These are phyloP conservation scores for Fusarium sambucinum DNA, from an alignment of 2,329 filamentous ascomycete species.

Conservation along the genomic window DNA sequence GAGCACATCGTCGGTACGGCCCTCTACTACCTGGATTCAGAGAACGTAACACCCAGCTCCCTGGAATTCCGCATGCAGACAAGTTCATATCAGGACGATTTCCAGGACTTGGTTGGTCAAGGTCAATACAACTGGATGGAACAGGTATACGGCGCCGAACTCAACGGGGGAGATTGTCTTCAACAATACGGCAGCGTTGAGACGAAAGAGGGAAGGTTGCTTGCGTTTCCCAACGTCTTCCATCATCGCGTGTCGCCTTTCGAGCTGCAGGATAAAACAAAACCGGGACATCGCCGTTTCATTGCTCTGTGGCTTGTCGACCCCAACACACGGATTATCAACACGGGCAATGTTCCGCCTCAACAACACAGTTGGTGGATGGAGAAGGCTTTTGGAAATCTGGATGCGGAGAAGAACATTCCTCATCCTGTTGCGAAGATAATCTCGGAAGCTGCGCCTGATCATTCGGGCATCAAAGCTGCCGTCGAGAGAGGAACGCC, in stretches of 20 bases:
- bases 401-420: background rate
- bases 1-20: slow-evolving; percentile 49
- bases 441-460: background rate
- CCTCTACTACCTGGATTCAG: slow-evolving; percentile 44
- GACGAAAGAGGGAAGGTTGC: slow-evolving; percentile 31
- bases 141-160: slow-evolving; percentile 6
- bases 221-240: slow-evolving; percentile 42
- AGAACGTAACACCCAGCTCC: slow-evolving; percentile 39
- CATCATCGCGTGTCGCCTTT: slow-evolving; percentile 54
- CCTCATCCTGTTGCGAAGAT: slow-evolving; percentile 11
- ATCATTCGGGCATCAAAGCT: background rate
- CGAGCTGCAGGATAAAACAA: slow-evolving; percentile 58
- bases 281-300: slow-evolving; percentile 64
- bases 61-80: slow-evolving; percentile 42
- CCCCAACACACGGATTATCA: slow-evolving; percentile 55
- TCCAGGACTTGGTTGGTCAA: background rate
- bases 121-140: slow-evolving; percentile 19
- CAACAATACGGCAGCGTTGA: slow-evolving; percentile 40
- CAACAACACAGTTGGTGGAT: slow-evolving; percentile 52
- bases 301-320: slow-evolving; percentile 67
- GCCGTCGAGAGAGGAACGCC: background rate
- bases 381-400: slow-evolving; percentile 19
- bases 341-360: slow-evolving; percentile 52
- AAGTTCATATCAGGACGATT: background rate
- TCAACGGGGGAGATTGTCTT: background rate